Conservation (phyloP, 2,329 filamentous ascomycete genomes). For the Pleoardoris graminearum region DNA sequence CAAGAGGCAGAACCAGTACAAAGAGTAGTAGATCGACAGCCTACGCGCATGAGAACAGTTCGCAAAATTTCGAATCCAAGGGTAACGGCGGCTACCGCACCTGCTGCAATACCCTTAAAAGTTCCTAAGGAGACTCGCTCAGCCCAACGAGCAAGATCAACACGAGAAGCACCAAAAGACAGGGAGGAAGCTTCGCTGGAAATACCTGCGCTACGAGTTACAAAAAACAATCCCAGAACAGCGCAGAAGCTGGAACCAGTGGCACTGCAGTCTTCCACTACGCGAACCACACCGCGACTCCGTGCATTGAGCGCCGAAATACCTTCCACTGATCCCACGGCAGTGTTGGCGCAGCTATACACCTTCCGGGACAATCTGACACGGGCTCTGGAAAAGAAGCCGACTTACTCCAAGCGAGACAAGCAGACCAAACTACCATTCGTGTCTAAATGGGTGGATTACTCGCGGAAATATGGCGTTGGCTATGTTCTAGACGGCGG, state of each 20-base stretch:
- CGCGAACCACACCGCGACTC: slow-evolving; percentile 25
- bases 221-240: slow-evolving; percentile 23
- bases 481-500: slow-evolving; percentile 84
- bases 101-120: slow-evolving; percentile 32
- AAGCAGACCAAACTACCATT: slow-evolving; percentile 59
- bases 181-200: slow-evolving; percentile 30
- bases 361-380: slow-evolving; percentile 53
- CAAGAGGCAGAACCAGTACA: slow-evolving; percentile 32
- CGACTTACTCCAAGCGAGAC: slow-evolving; percentile 46
- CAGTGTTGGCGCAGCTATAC: slow-evolving; percentile 51
- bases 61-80: slow-evolving; percentile 44
- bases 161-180: slow-evolving; percentile 29
- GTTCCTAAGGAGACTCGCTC: slow-evolving; percentile 34
- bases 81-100: slow-evolving; percentile 36
- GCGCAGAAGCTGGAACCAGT: slow-evolving; percentile 26
- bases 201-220: slow-evolving; percentile 28
- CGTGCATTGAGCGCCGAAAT: slow-evolving; percentile 33
- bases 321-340: slow-evolving; percentile 48
- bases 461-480: slow-evolving; percentile 83
- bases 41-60: slow-evolving; percentile 40
- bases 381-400: slow-evolving; percentile 47
- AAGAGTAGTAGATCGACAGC: slow-evolving; percentile 40
- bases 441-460: slow-evolving; percentile 82
- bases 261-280: slow-evolving; percentile 20
- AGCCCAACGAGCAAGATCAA: slow-evolving; percentile 29